Conservation (phyloP, 306 rosid species). For the Vigna trinervia region DNA sequence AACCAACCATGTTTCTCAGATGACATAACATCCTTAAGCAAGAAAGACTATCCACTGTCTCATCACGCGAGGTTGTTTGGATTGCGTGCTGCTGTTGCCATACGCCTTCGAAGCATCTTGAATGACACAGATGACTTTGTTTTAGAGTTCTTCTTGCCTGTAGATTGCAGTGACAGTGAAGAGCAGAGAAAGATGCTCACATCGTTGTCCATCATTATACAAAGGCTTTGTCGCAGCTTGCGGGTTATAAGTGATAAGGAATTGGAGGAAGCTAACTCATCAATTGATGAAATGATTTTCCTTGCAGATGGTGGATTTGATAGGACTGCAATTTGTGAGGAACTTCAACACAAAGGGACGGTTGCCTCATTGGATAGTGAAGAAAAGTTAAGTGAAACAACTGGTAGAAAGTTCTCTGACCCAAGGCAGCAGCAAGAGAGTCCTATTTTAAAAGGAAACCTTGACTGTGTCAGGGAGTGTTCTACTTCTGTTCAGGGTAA, state of each 20-base stretch:
- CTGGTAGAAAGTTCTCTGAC: constrained; percentile 49
- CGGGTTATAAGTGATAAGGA: constrained; percentile 80
- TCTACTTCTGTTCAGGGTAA: constrained; percentile 58
- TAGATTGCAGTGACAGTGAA: constrained; percentile 67
- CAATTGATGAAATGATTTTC: constrained; percentile 45
- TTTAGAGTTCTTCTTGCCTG: constrained; percentile 94
- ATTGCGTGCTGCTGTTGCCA: constrained; percentile 86
- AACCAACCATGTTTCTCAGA: constrained; percentile 83
- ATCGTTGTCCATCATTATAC: constrained; percentile 76
- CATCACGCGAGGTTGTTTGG: constrained; percentile 83
- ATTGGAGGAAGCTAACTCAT: constrained; percentile 52
- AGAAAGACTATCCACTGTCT: constrained; percentile 85
- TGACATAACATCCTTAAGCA: constrained; percentile 71
- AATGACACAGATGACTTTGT: constrained; percentile 72
- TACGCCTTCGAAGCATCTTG: constrained; percentile 83
- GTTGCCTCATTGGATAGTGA: constrained; percentile 47
- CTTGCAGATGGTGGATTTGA: constrained; percentile 44
- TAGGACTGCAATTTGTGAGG: constrained; percentile 38
- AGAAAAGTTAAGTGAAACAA: constrained; percentile 47
- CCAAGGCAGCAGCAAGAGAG: constrained; percentile 44
- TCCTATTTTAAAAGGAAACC: constrained; percentile 50
- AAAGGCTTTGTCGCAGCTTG: constrained; percentile 67
- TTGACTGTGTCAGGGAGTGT: constrained; percentile 53
- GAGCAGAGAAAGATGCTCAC: constrained; percentile 82
- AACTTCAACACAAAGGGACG: constrained; percentile 43